Evolutionary conservation across 305 asterid species (phyloP), one percentile per base, ranked within the genome.

Genomic region (Andrographis paniculata): DNA sequence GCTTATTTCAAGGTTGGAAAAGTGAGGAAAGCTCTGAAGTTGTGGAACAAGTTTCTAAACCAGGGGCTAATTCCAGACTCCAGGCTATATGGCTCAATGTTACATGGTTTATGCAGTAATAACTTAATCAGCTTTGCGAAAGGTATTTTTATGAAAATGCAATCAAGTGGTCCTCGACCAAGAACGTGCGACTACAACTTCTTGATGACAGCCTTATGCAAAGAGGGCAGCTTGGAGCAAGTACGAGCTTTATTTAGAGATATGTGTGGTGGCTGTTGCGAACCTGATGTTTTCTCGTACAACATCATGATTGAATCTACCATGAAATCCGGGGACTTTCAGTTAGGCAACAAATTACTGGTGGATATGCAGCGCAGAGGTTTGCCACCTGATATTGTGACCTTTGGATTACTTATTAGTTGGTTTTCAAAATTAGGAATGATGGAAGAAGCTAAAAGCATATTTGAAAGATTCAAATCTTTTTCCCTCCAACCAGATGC

Each of bases 141-240:
- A 64, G 91, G 94, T 9, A 21, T 75, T 33, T 82, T 82, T 59
- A 35, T 36, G 42, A 66, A 60, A 60, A 69, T 76, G 80, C 72
- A 64, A 60, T 56, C 24, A 2, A 22, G 13, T 0, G 89, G 89
- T 46, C 74, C 63, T 20, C 17, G 42, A 39, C 89, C 78, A 3
- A 61, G 68, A 17, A 19, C 61, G 17, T 66, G 30, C 14, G 75
- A 72, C 52, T 79, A 82, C 70, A 79, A 72, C 59, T 40, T 61
- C 2, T 65, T 82, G 76, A 67, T 82, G 87, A 68, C 63, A 15
- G 62, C 84, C 40, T 74, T 79, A 55, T 67, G 79, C 55, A 64
- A 24, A 47, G 89, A 82, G 67, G 55, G 87, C 58, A 79, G 89
- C 59, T 14, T 74, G 44, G 79, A 65, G 70, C 82, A 82, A 82